phyloP scores from a whole-genome alignment of 352 stramenopile genomes.

The Pythium graminicola region DNA sequence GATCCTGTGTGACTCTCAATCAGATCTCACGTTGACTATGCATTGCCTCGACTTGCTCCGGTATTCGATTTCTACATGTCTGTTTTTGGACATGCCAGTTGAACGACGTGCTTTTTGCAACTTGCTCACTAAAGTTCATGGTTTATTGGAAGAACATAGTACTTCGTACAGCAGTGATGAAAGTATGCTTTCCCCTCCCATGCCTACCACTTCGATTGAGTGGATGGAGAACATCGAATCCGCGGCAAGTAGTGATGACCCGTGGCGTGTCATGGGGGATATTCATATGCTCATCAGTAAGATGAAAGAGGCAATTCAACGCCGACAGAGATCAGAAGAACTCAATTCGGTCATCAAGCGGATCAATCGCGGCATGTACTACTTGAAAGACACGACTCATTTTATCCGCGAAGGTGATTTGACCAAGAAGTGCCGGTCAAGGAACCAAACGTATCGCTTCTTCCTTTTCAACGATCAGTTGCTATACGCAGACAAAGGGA shows the following conservation, averaged over 20 bases:
- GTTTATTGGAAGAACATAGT: constrained; percentile 37
- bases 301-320: constrained; percentile 86
- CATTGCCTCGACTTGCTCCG: constrained; percentile 78
- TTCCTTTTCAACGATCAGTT: constrained; percentile 88
- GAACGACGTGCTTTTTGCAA: constrained; percentile 76
- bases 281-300: constrained; percentile 87
- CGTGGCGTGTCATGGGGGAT: constrained; percentile 80
- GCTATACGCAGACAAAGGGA: constrained; percentile 71
- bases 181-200: not conserved
- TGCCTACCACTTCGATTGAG: constrained; percentile 8
- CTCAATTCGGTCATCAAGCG: constrained; percentile 81
- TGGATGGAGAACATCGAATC: constrained; percentile 65
- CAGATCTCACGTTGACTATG: constrained; percentile 70
- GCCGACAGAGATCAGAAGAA: constrained; percentile 71
- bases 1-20: constrained; percentile 74
- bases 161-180: constrained; percentile 20
- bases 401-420: constrained; percentile 95
- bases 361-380: constrained; percentile 88
- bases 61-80: constrained; percentile 75
- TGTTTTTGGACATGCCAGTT: constrained; percentile 73
- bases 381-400: constrained; percentile 91
- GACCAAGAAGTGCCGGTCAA: constrained; percentile 90
- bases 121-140: constrained; percentile 63
- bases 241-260: constrained; percentile 58
- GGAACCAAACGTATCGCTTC: constrained; percentile 81